These are phyloP conservation scores for Citeromyces hawaiiensis DNA, from an alignment of 1,139 yeast species.

Conservation along the genomic window DNA sequence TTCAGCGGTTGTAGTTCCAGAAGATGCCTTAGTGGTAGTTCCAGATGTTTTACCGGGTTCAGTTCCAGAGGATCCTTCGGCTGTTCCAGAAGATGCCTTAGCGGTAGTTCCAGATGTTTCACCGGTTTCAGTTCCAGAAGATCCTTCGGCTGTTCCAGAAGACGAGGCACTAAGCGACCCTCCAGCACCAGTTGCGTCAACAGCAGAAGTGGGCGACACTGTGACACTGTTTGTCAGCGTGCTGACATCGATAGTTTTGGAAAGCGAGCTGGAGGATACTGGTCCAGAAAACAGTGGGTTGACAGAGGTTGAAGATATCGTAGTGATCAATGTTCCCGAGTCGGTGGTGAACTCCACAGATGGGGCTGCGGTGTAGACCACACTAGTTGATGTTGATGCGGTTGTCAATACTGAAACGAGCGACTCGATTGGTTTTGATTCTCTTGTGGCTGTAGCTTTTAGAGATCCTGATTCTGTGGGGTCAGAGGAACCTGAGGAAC, in stretches of 20 bases:
- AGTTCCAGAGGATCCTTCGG: conserved; percentile 1
- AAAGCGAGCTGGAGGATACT: conserved; percentile 9
- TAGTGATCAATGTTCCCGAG: conserved; percentile 9
- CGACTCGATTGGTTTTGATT: background rate
- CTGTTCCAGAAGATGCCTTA: background rate
- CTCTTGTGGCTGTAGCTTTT: background rate
- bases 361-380: conserved; percentile 10
- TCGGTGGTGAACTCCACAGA: conserved; percentile 6
- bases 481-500: too few relatives aligned
- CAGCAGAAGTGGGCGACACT: conserved; percentile 5
- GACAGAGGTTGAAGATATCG: conserved; percentile 7
- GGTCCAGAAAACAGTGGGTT: conserved; percentile 14
- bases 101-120: background rate
- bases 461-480: too few relatives aligned
- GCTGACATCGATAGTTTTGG: conserved; percentile 10
- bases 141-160: too few relatives aligned
- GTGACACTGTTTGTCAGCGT: conserved; percentile 11
- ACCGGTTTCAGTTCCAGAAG: conserved; percentile 3
- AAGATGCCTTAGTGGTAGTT: too few relatives aligned
- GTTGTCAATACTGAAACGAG: conserved; percentile 4
- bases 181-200: too few relatives aligned
- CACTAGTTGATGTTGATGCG: conserved; percentile 12
- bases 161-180: too few relatives aligned
- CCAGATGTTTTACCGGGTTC: too few relatives aligned
- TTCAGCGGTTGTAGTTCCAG: conserved; percentile 11